These are phyloP conservation scores for Fusarium illudens DNA, from an alignment of 2,329 filamentous ascomycete species.

Conservation along the genomic window DNA sequence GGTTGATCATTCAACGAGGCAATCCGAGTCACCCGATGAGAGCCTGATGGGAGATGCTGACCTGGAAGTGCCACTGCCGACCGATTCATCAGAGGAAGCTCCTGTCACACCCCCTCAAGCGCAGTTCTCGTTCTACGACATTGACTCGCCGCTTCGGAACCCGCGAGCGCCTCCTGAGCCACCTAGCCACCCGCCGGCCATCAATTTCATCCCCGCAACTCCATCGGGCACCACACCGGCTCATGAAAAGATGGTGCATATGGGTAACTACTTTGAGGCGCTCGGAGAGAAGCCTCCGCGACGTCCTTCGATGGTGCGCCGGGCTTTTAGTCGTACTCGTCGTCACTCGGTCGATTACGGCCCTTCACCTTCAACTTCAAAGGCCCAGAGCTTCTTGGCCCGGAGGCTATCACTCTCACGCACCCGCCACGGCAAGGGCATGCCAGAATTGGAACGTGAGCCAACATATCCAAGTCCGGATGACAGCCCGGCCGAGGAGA, in stretches of 20 bases:
- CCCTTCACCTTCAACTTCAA: constrained; percentile 51
- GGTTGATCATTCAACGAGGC: constrained; percentile 64
- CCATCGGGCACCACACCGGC: constrained; percentile 67
- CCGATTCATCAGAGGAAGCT: constrained; percentile 49
- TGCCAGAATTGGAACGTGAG: constrained; percentile 41
- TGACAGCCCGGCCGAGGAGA: constrained; percentile 59
- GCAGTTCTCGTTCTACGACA: constrained; percentile 58
- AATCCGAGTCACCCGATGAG: constrained; percentile 55
- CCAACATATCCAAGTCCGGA: constrained; percentile 53
- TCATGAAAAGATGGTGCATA: constrained; percentile 59
- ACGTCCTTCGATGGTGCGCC: constrained; percentile 61
- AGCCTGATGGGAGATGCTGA: constrained; percentile 37
- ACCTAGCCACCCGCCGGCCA: constrained; percentile 51
- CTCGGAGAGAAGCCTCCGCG: constrained; percentile 55
- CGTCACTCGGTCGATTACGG: constrained; percentile 54
- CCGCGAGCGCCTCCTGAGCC: constrained; percentile 67
- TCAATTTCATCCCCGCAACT: constrained; percentile 70
- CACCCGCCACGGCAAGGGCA: constrained; percentile 46
- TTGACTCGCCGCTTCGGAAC: constrained; percentile 70
- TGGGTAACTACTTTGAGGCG: constrained; percentile 64
- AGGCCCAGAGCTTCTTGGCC: constrained; percentile 54
- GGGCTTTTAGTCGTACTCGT: constrained; percentile 62
- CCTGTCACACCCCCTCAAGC: constrained; percentile 64
- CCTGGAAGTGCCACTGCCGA: constrained; percentile 44
- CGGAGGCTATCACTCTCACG: constrained; percentile 65